phyloP scores from a whole-genome alignment of 163 green algal species.

The Volvox carteri region DNA sequence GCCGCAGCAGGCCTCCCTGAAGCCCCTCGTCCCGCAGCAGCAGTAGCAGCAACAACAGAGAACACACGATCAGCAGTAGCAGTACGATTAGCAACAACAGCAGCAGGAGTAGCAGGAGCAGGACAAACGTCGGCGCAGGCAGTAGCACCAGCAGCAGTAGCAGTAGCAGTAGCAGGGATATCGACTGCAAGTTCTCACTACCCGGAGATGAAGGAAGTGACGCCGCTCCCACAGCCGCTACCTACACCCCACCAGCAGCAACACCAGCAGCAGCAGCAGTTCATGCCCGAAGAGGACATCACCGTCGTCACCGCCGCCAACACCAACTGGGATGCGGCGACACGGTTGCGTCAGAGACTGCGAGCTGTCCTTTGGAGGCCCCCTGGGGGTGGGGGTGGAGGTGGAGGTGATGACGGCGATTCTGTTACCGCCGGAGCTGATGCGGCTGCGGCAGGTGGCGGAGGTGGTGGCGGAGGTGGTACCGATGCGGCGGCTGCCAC shows the following conservation, averaged over 20 bases:
- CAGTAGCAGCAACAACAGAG: background rate
- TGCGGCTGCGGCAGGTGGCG: too few species aligned
- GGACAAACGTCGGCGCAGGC: background rate
- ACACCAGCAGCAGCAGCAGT: background rate
- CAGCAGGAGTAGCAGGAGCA: background rate
- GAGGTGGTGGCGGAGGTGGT: background rate
- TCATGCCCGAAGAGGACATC: too few species aligned
- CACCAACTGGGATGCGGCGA: slow-evolving; percentile 2
- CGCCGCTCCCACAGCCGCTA: too few species aligned
- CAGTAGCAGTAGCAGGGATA: background rate
- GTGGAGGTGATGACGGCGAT: too few species aligned
- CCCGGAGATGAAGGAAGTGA: too few species aligned
- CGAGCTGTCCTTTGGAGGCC: too few species aligned
- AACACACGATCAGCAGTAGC: background rate
- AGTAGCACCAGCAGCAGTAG: background rate
- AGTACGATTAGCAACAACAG: background rate
- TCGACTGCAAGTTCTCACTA: too few species aligned
- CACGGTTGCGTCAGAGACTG: background rate
- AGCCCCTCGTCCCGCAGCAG: background rate
- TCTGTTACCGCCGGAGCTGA: background rate
- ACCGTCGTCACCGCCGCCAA: too few species aligned
- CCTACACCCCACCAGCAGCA: too few species aligned
- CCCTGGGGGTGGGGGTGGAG: too few species aligned
- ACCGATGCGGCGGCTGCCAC: background rate
- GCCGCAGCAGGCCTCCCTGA: background rate